These are phyloP conservation scores for Eucalyptus grandis DNA, from an alignment of 345 rosid species.

Conservation along the genomic window DNA sequence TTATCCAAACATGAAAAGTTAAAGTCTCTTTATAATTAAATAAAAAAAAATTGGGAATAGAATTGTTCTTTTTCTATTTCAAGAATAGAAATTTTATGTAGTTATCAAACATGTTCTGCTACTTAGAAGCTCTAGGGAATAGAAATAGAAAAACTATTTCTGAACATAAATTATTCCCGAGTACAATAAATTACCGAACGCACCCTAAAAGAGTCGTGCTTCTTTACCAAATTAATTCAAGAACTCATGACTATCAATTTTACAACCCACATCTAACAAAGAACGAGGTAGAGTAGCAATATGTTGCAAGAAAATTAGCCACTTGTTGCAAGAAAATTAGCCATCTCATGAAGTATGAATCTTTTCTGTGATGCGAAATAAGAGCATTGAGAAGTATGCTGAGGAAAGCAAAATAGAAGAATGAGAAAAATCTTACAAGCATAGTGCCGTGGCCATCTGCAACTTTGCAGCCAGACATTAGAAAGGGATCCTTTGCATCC, in stretches of 20 bases:
- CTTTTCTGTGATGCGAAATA: neutral
- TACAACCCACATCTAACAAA: neutral
- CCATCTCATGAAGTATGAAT: neutral
- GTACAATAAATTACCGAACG: too few relatives aligned
- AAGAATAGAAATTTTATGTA: fast-evolving
- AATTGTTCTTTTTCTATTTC: too few relatives aligned
- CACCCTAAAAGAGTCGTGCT: neutral
- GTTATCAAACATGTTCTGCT: too few relatives aligned
- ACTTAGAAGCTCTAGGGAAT: fast-evolving
- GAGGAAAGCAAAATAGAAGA: neutral
- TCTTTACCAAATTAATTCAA: neutral
- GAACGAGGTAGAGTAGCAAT: neutral
- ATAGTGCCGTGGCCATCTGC: conserved; percentile 94
- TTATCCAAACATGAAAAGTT: too few relatives aligned
- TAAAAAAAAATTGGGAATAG: too few relatives aligned
- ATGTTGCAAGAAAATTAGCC: neutral
- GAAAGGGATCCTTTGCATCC: conserved; percentile 65
- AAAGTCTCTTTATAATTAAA: too few relatives aligned
- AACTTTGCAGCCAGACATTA: conserved; percentile 99
- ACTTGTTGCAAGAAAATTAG: neutral
- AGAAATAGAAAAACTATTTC: too few relatives aligned
- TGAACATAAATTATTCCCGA: fast-evolving
- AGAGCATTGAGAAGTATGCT: neutral
- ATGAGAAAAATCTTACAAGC: conserved; percentile 49
- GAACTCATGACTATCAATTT: neutral